These are phyloP conservation scores for Suillus fuscotomentosus DNA, from an alignment of 768 basidiomycete genomes.

Conservation along the genomic window DNA sequence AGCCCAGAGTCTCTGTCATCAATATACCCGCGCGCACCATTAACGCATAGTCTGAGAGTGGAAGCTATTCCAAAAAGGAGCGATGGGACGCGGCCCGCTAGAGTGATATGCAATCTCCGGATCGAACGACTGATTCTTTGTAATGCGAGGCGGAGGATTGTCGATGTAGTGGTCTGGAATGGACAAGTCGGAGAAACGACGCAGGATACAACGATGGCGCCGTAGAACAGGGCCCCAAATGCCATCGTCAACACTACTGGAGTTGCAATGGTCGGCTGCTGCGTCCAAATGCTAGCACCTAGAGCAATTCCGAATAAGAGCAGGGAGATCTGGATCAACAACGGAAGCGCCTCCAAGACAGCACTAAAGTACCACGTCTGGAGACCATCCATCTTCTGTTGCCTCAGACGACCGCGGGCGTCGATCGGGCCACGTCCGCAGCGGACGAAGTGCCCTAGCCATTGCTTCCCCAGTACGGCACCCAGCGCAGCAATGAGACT, in stretches of 20 bases:
- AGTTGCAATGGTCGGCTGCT: conserved; percentile 2
- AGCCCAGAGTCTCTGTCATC: not conserved
- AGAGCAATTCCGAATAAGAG: conserved; percentile 13
- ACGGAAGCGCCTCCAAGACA: conserved; percentile 10
- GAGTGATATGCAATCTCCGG: not conserved
- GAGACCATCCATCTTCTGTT: conserved; percentile 10
- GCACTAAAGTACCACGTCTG: conserved; percentile 12
- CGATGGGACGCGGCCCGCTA: not conserved
- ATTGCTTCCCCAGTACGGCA: conserved; percentile 28
- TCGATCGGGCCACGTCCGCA: conserved; percentile 18
- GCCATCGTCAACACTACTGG: conserved; percentile 1
- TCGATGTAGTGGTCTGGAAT: not conserved
- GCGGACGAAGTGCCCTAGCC: conserved; percentile 20
- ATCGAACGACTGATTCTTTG: not conserved
- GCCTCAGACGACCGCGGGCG: conserved; percentile 12
- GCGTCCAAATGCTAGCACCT: conserved; percentile 6
- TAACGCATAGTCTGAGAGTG: not conserved
- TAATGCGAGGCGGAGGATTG: not conserved
- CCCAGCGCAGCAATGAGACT: conserved; percentile 23
- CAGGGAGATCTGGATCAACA: conserved; percentile 11
- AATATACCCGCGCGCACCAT: not conserved
- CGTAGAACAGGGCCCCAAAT: conserved; percentile 1
- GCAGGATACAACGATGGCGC: not conserved
- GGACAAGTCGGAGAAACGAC: conserved; percentile 9
- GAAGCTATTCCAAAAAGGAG: not conserved